These are phyloP conservation scores for Candida sojae DNA, from an alignment of 1,139 yeast genomes.

Conservation along the genomic window DNA sequence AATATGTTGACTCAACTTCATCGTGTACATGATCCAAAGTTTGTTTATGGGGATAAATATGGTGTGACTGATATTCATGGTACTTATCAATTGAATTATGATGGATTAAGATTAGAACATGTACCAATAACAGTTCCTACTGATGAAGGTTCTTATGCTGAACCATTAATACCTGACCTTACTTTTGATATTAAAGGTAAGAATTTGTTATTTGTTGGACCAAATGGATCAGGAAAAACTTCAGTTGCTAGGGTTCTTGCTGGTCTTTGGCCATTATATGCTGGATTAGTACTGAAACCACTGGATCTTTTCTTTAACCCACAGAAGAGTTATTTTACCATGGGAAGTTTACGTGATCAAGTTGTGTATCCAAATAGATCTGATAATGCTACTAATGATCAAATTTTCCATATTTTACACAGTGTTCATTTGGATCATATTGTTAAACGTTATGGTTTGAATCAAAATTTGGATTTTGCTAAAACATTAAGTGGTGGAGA, in stretches of 20 bases:
- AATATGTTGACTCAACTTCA: slow-evolving; percentile 74
- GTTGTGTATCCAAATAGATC: slow-evolving; percentile 82
- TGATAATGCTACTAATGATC: slow-evolving; percentile 56
- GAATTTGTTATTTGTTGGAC: slow-evolving; percentile 77
- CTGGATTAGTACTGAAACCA: slow-evolving; percentile 82
- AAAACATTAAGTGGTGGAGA: slow-evolving; percentile 93
- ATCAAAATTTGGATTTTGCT: slow-evolving; percentile 56
- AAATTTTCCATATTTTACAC: slow-evolving; percentile 64
- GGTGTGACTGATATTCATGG: slow-evolving; percentile 67
- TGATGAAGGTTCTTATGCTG: slow-evolving; percentile 53
- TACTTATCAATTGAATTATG: slow-evolving; percentile 74
- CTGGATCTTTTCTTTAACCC: slow-evolving; percentile 75
- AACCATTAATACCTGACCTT: slow-evolving; percentile 55
- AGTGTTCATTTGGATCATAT: slow-evolving; percentile 83
- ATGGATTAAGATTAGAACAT: slow-evolving; percentile 71
- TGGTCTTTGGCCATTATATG: slow-evolving; percentile 89
- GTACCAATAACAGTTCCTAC: slow-evolving; percentile 83
- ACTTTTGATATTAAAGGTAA: slow-evolving; percentile 68
- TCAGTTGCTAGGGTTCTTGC: slow-evolving; percentile 83
- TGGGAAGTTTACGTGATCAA: slow-evolving; percentile 85
- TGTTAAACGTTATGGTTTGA: slow-evolving; percentile 38
- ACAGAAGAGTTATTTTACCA: slow-evolving; percentile 76
- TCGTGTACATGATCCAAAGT: slow-evolving; percentile 73
- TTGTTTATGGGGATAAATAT: slow-evolving; percentile 61
- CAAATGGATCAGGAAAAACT: slow-evolving; percentile 90